These are phyloP conservation scores for Epichloe elymi DNA, from an alignment of 2,329 filamentous ascomycete genomes.

Conservation along the genomic window DNA sequence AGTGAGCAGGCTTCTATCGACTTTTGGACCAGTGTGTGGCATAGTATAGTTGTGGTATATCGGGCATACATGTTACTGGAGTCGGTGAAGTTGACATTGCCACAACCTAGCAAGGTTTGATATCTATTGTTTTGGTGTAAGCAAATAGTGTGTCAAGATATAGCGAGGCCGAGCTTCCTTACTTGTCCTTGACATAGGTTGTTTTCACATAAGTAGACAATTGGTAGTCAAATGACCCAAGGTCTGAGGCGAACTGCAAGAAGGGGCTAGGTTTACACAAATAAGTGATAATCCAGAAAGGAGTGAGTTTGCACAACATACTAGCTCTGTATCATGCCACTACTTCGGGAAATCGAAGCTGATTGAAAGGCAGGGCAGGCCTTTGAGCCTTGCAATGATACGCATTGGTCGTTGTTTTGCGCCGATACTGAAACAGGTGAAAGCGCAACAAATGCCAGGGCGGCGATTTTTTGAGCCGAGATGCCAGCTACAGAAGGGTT, in stretches of 20 bases:
- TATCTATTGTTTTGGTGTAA: conserved; percentile 44
- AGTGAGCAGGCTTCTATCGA: conserved; percentile 60
- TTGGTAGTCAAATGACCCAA: conserved; percentile 62
- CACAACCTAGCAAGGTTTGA: conserved; percentile 67
- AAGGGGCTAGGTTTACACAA: conserved; percentile 52
- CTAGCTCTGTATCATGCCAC: conserved; percentile 47
- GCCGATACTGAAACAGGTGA: conserved; percentile 20
- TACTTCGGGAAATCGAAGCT: conserved; percentile 57
- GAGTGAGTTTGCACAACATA: conserved; percentile 27
- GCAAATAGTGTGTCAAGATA: neutral
- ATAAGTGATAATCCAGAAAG: neutral
- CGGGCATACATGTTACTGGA: conserved; percentile 77
- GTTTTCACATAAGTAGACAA: conserved; percentile 61
- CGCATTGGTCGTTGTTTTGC: conserved; percentile 30
- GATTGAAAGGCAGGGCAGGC: conserved; percentile 59
- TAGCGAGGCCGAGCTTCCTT: conserved; percentile 11
- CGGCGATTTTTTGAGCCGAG: neutral
- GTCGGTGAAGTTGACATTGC: conserved; percentile 61
- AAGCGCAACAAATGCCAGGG: conserved; percentile 14
- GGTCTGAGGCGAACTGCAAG: conserved; percentile 65
- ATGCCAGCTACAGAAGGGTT: neutral
- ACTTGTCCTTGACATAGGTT: conserved; percentile 69
- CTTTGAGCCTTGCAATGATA: conserved; percentile 58
- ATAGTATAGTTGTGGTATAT: conserved; percentile 83
- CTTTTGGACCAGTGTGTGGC: conserved; percentile 87